Evolutionary conservation across 805 yeast species (phyloP).

Genomic region (Metschnikowia gruessii): DNA sequence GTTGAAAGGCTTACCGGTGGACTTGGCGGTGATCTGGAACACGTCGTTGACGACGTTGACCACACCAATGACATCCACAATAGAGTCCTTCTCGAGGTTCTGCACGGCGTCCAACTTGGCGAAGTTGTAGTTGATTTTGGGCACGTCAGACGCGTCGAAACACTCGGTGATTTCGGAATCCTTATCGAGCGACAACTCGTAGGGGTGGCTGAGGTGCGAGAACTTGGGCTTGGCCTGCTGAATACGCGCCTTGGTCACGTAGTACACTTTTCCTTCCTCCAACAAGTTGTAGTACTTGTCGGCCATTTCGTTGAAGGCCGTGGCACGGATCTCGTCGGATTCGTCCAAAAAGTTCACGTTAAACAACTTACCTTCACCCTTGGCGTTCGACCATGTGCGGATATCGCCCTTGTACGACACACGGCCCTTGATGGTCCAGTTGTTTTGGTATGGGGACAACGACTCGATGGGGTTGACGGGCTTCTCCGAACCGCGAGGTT

Average conservation of each 20-base stretch:
- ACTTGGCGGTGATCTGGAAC: slow-evolving; percentile 76
- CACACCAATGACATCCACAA: slow-evolving; percentile 86
- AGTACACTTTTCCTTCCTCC: slow-evolving; percentile 88
- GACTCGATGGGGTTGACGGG: slow-evolving; percentile 73
- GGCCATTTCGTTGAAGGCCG: slow-evolving; percentile 87
- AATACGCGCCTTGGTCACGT: slow-evolving; percentile 75
- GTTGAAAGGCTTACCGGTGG: slow-evolving; percentile 87
- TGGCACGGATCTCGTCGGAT: slow-evolving; percentile 93
- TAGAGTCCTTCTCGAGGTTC: slow-evolving; percentile 63
- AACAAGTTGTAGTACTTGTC: slow-evolving; percentile 71
- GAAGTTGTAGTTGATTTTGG: slow-evolving; percentile 75
- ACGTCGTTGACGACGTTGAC: slow-evolving; percentile 72
- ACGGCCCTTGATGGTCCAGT: slow-evolving; percentile 92
- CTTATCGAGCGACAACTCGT: slow-evolving; percentile 78
- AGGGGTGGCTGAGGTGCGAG: slow-evolving; percentile 79
- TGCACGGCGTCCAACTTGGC: slow-evolving; percentile 65
- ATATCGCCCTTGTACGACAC: slow-evolving; percentile 85
- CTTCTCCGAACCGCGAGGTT: slow-evolving; percentile 6
- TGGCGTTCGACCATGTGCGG: slow-evolving; percentile 80
- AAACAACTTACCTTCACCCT: slow-evolving; percentile 88
- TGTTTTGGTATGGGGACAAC: slow-evolving; percentile 84
- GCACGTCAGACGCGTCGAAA: slow-evolving; percentile 59
- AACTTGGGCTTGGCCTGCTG: slow-evolving; percentile 83
- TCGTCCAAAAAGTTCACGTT: slow-evolving; percentile 87
- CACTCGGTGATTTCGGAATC: slow-evolving; percentile 75